Base-by-base conservation (phyloP, 1,284 basidiomycete genomes). In the Cutaneotrichosporon cutaneum region DNA sequence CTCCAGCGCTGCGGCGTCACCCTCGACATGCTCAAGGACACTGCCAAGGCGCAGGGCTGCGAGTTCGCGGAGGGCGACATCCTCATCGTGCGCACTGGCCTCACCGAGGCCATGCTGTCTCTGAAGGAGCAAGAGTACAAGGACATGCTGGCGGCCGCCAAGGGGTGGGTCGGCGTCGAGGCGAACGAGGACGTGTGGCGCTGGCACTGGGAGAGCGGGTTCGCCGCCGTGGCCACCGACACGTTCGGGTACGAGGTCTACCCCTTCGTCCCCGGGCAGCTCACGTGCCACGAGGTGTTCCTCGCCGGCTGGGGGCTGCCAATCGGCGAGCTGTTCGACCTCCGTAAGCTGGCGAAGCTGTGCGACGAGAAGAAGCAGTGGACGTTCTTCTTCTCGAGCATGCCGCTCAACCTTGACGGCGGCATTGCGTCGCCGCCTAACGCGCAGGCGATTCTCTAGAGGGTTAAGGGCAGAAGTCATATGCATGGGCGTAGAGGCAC, bases 321-420 rank as follows among this genome's bases (percentile, higher is more conserved):
- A 4, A 80, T 81, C 35, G 81, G 81, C 27, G 81, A 82, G 62
- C 64, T 82, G 44, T 82, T 80, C 56, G 80, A 82, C 64, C 69
- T 82, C 14, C 74, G 80, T 26, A 63, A 63, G 26, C 70, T 82
- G 13, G 72, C 77, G 2, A 39, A 67, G 32, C 66, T 73, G 55
- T 81, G 79, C 54, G 60, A 67, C 24, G 47, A 69, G 56, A 61
- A 70, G 16, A 61, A 72, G 9, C 63, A 76, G 44, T 82, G 73
- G 70, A 74, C 76, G 0, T 82, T 82, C 72, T 77, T 81, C 68
- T 76, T 82, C 59, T 63, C 77, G 18, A 72, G 69, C 30, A 74
- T 77, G 71, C 77, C 77, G 3, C 62, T 81, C 32, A 75, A 81
- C 59, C 60, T 82, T 24, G 72, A 72, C 14, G 80, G 80, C 2